Evolutionary conservation across 75 land plant species (phyloP), one percentile per base, ranked within the genome.

Genomic region (Ceratopteris richardii): DNA sequence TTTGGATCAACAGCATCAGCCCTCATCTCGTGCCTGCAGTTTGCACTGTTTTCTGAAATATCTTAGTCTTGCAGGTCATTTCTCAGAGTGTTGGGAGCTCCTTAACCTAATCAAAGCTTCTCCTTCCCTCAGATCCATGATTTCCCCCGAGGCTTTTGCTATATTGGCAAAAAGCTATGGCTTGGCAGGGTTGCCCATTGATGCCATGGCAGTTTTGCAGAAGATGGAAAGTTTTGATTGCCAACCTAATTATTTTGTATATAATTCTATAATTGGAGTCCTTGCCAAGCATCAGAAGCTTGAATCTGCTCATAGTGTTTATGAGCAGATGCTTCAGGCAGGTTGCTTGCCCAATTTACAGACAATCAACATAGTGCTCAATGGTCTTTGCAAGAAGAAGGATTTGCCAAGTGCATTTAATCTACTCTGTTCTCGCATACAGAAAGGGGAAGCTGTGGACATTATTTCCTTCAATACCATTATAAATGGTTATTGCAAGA

Each of bases 401-500:
- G 60, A 68, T 61, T 58, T 77, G 14, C 66, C 77, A 44, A 70
- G 71, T 59, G 88, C 84, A 16, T 58, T 22, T 59, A 54, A 64
- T 27, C 70, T 81, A 4, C 7, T 84, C 47, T 81, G 81, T 44
- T 82, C 79, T 64, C 73, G 78, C 2, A 43, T 86, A 52, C 66
- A 83, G 26, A 69, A 83, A 68, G 90, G 87, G n/a, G 68, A 77
- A 56, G 39, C 83, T 28, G 48, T 86, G 25, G 53, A 80, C 48
- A 64, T 61, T 14, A 72, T 83, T 51, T 79, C 90, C 3, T 83
- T 72, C 64, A 86, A 86, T 51, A 60, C 83, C 7, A 24, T 86
- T 0, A 56, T 86, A 46, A 74, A 86, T 80, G 87, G 90, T 18
- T 71, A 83, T 3, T 86, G 83, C 75, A 86, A 86, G 65, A 64